Conservation (phyloP, 1,284 basidiomycete genomes). For the Malassezia furfur region DNA sequence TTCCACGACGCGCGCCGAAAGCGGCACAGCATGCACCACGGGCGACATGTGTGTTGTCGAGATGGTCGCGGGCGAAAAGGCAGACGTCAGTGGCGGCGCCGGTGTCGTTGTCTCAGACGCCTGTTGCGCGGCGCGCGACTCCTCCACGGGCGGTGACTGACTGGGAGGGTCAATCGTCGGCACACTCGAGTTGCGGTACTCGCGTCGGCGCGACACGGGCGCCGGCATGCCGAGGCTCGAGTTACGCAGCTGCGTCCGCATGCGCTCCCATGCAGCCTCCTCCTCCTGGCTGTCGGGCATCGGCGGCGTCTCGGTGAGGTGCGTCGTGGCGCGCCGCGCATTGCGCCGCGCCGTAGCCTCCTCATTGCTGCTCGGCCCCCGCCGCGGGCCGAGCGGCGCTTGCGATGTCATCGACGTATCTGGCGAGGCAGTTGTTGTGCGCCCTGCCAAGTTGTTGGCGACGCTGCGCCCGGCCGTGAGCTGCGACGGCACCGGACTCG, state of each 20-base stretch:
- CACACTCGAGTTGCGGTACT: constrained; percentile 6
- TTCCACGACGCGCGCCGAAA: constrained; percentile 34
- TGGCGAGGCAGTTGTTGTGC: too few species aligned
- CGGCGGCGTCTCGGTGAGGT: constrained; percentile 50
- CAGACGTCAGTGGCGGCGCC: not conserved
- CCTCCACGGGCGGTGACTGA: not conserved
- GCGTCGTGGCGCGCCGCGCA: constrained; percentile 27
- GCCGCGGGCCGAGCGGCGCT: not conserved
- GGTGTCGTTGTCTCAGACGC: not conserved
- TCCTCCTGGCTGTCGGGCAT: constrained; percentile 51
- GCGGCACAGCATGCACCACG: not conserved
- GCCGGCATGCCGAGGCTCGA: not conserved
- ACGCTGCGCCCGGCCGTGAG: too few species aligned
- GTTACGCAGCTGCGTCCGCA: constrained; percentile 51
- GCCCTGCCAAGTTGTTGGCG: too few species aligned
- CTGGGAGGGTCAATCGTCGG: not conserved
- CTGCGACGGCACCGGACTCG: not conserved
- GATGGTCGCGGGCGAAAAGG: constrained; percentile 1
- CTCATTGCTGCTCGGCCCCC: not conserved
- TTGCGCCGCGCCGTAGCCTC: constrained; percentile 17
- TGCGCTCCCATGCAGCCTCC: constrained; percentile 51
- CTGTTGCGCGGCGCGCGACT: not conserved
- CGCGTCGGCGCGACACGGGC: constrained; percentile 7
- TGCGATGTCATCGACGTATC: not conserved
- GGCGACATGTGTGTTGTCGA: constrained; percentile 2